These are phyloP conservation scores for Terfezia claveryi DNA, from an alignment of 495 filamentous ascomycete species.

Conservation along the genomic window DNA sequence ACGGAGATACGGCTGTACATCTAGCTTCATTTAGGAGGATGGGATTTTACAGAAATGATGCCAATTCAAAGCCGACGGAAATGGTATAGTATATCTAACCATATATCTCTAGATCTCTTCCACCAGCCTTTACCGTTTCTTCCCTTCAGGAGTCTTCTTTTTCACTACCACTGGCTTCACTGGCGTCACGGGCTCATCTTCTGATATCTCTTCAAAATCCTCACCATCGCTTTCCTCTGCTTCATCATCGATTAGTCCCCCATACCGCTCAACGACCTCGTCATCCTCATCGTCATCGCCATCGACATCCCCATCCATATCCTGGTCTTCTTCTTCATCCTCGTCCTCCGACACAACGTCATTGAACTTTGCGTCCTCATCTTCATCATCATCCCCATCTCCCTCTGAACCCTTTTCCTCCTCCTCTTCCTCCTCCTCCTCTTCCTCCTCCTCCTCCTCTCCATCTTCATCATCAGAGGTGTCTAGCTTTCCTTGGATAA, in stretches of 20 bases:
- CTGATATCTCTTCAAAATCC: background rate
- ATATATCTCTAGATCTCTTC: background rate
- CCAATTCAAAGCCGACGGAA: background rate
- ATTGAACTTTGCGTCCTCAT: slow-evolving; percentile 23
- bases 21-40: too few relatives aligned
- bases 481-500: slow-evolving; percentile 12
- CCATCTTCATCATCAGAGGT: slow-evolving; percentile 20
- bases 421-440: slow-evolving; percentile 15
- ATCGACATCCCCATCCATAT: slow-evolving; percentile 23
- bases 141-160: background rate
- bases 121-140: background rate
- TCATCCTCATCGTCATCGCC: slow-evolving; percentile 8
- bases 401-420: slow-evolving; percentile 20
- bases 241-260: background rate
- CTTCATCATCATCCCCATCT: slow-evolving; percentile 25
- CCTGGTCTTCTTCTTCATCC: slow-evolving; percentile 13
- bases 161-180: background rate
- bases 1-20: too few relatives aligned
- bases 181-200: background rate
- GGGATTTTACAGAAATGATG: too few relatives aligned
- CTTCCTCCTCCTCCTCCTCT: slow-evolving; percentile 26
- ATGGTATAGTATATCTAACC: background rate
- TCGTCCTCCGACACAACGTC: slow-evolving; percentile 25
- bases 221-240: background rate
- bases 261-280: background rate